phyloP scores from a whole-genome alignment of 1,139 yeast species.

The Kodamaea derodonti region DNA sequence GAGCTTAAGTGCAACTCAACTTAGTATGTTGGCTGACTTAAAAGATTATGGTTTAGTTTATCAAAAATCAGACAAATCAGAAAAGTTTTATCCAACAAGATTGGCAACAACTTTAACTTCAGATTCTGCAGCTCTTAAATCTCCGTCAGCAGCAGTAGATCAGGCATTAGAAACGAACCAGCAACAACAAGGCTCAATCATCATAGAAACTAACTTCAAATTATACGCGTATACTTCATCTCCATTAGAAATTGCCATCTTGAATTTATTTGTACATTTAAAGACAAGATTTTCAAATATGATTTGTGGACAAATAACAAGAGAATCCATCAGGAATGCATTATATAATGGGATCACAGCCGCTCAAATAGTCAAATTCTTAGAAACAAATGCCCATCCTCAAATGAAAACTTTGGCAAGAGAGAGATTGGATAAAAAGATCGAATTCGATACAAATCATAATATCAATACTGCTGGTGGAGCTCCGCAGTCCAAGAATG shows the following conservation, averaged over 20 bases:
- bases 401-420: slow-evolving; percentile 78
- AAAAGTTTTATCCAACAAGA: slow-evolving; percentile 84
- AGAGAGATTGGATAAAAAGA: slow-evolving; percentile 60
- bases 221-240: slow-evolving; percentile 92
- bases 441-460: slow-evolving; percentile 60
- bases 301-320: slow-evolving; percentile 89
- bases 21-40: slow-evolving; percentile 82
- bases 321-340: slow-evolving; percentile 88
- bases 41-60: slow-evolving; percentile 90
- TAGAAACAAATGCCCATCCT: slow-evolving; percentile 91
- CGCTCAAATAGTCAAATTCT: slow-evolving; percentile 84
- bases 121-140: slow-evolving; percentile 65
- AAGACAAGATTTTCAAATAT: slow-evolving; percentile 83
- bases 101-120: slow-evolving; percentile 89
- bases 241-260: slow-evolving; percentile 90
- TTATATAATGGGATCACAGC: slow-evolving; percentile 88
- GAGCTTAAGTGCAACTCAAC: slow-evolving; percentile 75
- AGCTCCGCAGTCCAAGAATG: slow-evolving; percentile 34
- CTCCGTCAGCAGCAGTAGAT: slow-evolving; percentile 68
- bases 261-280: slow-evolving; percentile 81
- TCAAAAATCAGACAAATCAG: slow-evolving; percentile 58
- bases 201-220: slow-evolving; percentile 91
- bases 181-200: slow-evolving; percentile 57
- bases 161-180: slow-evolving; percentile 45
- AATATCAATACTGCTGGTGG: slow-evolving; percentile 49